A percentile compares a stretch with the other conserved stretches of the same genome.
These are phyloP conservation scores for Bacterosira constricta DNA, from an alignment of 108 stramenopile species.

Conservation along the genomic window DNA sequence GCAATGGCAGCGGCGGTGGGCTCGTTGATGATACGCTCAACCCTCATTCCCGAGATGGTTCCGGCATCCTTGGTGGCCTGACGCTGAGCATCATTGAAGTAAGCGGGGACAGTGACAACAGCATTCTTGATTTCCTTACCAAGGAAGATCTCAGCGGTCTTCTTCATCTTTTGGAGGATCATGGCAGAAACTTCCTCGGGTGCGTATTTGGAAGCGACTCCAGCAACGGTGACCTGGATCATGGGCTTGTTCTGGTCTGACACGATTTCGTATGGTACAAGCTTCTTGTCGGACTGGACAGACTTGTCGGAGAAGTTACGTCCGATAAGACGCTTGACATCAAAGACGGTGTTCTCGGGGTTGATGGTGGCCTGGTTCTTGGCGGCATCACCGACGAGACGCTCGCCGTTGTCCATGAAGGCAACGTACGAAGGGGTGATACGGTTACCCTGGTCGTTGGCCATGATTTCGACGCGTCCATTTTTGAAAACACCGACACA, in stretches of 20 bases:
- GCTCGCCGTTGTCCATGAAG: slow-evolving; percentile 88
- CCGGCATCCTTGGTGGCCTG: slow-evolving; percentile 98
- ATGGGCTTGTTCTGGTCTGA: slow-evolving; percentile 87
- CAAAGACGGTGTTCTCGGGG: slow-evolving; percentile 97
- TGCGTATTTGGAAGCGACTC: slow-evolving; percentile 63
- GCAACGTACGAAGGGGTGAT: slow-evolving; percentile 99
- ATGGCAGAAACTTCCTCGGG: slow-evolving; percentile 94
- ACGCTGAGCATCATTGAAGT: slow-evolving; percentile 98
- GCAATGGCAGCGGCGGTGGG: slow-evolving; percentile 98
- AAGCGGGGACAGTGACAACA: slow-evolving; percentile 97
- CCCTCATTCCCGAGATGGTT: slow-evolving; percentile 92
- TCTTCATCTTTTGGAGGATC: slow-evolving; percentile 91
- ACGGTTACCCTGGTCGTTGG: slow-evolving; percentile 99
- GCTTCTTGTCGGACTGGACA: slow-evolving; percentile 97
- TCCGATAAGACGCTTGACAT: slow-evolving; percentile 99
- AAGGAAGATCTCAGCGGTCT: slow-evolving; percentile 85
- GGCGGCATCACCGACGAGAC: slow-evolving; percentile 98
- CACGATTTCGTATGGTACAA: slow-evolving; percentile 94
- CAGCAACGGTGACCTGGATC: slow-evolving; percentile 63
- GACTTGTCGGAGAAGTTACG: slow-evolving; percentile 92
- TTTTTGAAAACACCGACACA: slow-evolving; percentile 98
- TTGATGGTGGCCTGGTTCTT: slow-evolving; percentile 98
- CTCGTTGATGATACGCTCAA: slow-evolving; percentile 98
- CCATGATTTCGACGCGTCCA: slow-evolving; percentile 97
- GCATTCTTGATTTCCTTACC: slow-evolving; percentile 91